Evolutionary conservation across 441 rosid genomes (phyloP), one percentile per base, ranked within the genome.

Genomic region (Pelargonium cotyledonis): DNA sequence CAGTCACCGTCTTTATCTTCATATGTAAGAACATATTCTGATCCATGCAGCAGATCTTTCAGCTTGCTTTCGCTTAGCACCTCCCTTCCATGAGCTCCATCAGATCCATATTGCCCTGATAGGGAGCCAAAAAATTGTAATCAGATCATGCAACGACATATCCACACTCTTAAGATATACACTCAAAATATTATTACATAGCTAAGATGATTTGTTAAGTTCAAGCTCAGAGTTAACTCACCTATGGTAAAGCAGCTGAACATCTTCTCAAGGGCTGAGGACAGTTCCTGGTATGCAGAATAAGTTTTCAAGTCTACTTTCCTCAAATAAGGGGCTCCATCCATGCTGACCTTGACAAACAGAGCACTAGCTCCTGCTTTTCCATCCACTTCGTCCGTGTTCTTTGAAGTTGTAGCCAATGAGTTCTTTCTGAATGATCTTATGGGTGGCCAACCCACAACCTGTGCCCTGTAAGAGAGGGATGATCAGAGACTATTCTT

Each of bases 401-500:
- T 87, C 83, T 84, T 88, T 0, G 82, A 85, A 61, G 88, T 70
- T 66, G 85, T 72, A 10, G 86, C 87, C 80, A 88, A 71, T 5
- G 89, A 84, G 68, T 88, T 88, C 84, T 85, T 88, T 72, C 90
- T 68, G 66, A 74, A 88, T 0, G 92, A 84, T 66, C 87, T 79
- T 8, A 88, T 77, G 15, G 90, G 92, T 10, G 90, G 92, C 92
- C 92, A 88, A 71, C 92, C 92, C 71, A 88, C 92, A 79, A 88
- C 90, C 72, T 88, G 92, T 10, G 90, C 86, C 88, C 92, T 87
- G 72, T 68, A 62, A 68, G 65, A 72, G 31, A 64, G 64, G 8
- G 19, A 74, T 14, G 19, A 68, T 71, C 9, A 21, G 15, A 63
- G 19, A 68, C 65, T 29, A 29, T 35, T 53, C 46, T 1, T 51